Evolutionary conservation across 345 rosid genomes (phyloP).

Genomic region (Rhodomyrtus tomentosa): DNA sequence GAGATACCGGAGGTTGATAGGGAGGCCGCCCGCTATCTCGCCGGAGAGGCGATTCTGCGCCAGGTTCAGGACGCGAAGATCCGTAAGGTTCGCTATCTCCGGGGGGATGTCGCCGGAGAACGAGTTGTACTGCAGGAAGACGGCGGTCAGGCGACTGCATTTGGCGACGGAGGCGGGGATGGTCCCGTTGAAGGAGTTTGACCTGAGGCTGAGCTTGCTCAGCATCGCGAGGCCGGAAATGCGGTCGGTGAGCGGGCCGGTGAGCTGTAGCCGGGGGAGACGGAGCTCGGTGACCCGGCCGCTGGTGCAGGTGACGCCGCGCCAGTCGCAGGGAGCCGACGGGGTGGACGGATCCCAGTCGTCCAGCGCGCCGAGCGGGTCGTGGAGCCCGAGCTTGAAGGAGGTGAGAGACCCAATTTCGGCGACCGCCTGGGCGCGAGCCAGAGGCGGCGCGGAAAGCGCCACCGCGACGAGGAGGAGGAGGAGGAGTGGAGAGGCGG

Average conservation of each 20-base stretch:
- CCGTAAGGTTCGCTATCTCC: constrained; percentile 42
- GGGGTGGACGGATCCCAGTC: constrained; percentile 74
- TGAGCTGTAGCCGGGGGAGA: constrained; percentile 66
- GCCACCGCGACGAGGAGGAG: not conserved
- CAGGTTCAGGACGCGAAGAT: constrained; percentile 46
- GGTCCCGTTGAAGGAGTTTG: constrained; percentile 66
- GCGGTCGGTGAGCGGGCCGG: constrained; percentile 53
- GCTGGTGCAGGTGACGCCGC: constrained; percentile 46
- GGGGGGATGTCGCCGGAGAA: constrained; percentile 68
- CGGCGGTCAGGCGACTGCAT: constrained; percentile 58
- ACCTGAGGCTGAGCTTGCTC: constrained; percentile 57
- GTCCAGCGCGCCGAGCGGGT: constrained; percentile 59
- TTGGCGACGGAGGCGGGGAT: constrained; percentile 60
- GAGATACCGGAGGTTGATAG: constrained; percentile 33
- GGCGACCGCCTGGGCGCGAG: constrained; percentile 6
- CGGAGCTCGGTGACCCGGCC: constrained; percentile 62
- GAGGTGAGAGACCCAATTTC: constrained; percentile 71
- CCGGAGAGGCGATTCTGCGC: constrained; percentile 74
- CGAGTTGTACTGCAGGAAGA: constrained; percentile 81
- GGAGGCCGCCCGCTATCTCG: constrained; percentile 34
- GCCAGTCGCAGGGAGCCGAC: constrained; percentile 91
- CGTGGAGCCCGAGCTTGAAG: constrained; percentile 60
- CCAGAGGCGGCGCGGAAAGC: constrained; percentile 7
- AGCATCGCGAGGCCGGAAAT: constrained; percentile 42
- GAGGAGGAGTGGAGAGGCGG: not conserved